A percentile compares a stretch with the other conserved stretches of the same genome.
These are phyloP conservation scores for Gossypium stocksii DNA, from an alignment of 345 rosid species.

Conservation along the genomic window DNA sequence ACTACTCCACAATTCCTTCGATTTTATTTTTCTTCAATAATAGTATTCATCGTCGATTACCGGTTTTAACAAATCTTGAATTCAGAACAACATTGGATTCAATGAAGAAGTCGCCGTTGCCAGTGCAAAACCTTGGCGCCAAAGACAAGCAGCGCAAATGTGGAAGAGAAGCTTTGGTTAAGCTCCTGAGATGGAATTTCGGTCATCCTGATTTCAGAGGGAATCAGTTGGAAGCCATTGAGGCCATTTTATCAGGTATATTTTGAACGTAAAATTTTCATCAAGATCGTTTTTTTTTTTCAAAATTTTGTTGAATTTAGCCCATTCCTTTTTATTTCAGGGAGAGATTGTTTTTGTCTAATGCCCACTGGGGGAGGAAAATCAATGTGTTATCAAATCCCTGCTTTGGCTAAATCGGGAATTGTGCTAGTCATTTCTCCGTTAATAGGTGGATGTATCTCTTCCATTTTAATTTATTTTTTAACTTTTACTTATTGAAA, in stretches of 20 bases:
- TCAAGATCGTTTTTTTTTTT: neutral
- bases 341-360: conserved; percentile 89
- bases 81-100: conserved; percentile 11
- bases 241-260: conserved; percentile 75
- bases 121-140: conserved; percentile 43
- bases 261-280: neutral
- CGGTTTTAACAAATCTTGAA: neutral
- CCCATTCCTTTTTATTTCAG: conserved; percentile 19
- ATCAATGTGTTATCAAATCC: conserved; percentile 94
- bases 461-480: neutral
- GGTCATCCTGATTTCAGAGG: conserved; percentile 81
- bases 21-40: neutral
- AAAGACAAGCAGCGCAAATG: conserved; percentile 25
- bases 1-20: neutral
- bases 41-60: neutral
- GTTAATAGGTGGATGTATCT: conserved; percentile 56
- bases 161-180: conserved; percentile 67
- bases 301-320: neutral
- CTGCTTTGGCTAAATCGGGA: conserved; percentile 81
- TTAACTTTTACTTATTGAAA: neutral
- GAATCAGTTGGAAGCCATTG: conserved; percentile 83
- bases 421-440: conserved; percentile 94
- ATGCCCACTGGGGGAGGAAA: conserved; percentile 99
- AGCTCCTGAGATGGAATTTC: conserved; percentile 93
- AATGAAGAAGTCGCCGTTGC: conserved; percentile 75